These are phyloP conservation scores for Rostrohypoxylon terebratum DNA, from an alignment of 495 filamentous ascomycete genomes.

Conservation along the genomic window DNA sequence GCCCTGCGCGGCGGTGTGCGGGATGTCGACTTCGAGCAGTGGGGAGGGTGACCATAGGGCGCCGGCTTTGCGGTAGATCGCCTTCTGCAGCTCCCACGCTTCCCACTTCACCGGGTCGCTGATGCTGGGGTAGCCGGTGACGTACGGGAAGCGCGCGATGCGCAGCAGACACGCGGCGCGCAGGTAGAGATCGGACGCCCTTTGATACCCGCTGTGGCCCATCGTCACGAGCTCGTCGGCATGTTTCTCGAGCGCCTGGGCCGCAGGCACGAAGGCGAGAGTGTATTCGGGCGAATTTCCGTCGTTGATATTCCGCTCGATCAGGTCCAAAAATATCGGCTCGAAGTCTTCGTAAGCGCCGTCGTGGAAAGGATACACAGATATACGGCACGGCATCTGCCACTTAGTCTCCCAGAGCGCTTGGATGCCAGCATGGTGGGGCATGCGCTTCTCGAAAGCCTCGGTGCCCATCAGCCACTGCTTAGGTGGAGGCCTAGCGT, in stretches of 20 bases:
- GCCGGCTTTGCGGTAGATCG: conserved; percentile 70
- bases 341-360: conserved; percentile 76
- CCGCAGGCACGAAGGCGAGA: conserved; percentile 68
- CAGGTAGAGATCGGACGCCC: conserved; percentile 72
- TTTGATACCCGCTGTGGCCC: conserved; percentile 53
- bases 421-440: conserved; percentile 77
- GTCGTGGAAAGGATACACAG: conserved; percentile 85
- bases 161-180: conserved; percentile 78
- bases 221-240: conserved; percentile 60
- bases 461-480: conserved; percentile 58
- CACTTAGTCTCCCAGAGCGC: conserved; percentile 86
- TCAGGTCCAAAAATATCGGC: conserved; percentile 74
- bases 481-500: conserved; percentile 34
- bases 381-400: conserved; percentile 73
- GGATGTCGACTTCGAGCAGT: conserved; percentile 70
- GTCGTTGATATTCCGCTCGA: conserved; percentile 70
- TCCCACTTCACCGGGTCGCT: conserved; percentile 63
- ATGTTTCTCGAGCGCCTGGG: conserved; percentile 61
- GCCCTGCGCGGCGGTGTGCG: conserved; percentile 63
- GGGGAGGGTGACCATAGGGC: conserved; percentile 64
- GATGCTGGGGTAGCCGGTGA: conserved; percentile 58
- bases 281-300: conserved; percentile 74
- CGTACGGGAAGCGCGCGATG: conserved; percentile 80
- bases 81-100: conserved; percentile 77
- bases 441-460: conserved; percentile 63